A percentile compares a stretch with the other conserved stretches of the same genome.
Conservation (phyloP, 192 early-diverging fungal species). For the Coemansia sp. region DNA sequence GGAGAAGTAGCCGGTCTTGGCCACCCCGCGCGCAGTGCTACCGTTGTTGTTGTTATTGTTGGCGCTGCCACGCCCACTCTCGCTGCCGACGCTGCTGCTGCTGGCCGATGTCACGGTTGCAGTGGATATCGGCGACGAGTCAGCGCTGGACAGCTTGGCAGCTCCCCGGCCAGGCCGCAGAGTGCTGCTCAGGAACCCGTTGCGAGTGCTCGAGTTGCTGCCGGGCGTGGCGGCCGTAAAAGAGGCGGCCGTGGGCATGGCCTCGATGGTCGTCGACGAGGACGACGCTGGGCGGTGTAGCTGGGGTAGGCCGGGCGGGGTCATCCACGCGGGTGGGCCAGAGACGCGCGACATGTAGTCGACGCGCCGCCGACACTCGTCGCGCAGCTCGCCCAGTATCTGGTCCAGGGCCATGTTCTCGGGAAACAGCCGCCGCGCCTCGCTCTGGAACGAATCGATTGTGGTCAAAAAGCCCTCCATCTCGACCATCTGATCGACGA, state of each 20-base stretch:
- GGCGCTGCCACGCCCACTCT: slow-evolving; percentile 2
- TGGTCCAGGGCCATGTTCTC: slow-evolving; percentile 40
- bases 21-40: no score
- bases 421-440: slow-evolving; percentile 38
- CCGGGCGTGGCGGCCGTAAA: background rate
- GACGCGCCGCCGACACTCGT: slow-evolving; percentile 42
- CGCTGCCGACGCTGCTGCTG: slow-evolving; percentile 6
- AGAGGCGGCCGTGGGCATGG: background rate
- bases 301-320: background rate
- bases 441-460: slow-evolving; percentile 34
- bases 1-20: no score
- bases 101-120: slow-evolving; percentile 8
- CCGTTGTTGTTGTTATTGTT: slow-evolving; percentile 1
- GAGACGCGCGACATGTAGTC: slow-evolving; percentile 45
- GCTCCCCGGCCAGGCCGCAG: background rate
- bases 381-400: slow-evolving; percentile 42
- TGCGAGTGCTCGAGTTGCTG: background rate
- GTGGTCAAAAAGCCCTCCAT: slow-evolving; percentile 24
- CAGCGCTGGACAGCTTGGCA: background rate
- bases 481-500: slow-evolving; percentile 21
- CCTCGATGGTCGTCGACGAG: slow-evolving; percentile 14
- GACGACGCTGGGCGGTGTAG: slow-evolving; percentile 16
- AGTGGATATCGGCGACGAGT: slow-evolving; percentile 12
- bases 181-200: background rate
- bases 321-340: slow-evolving; percentile 28